phyloP scores from a whole-genome alignment of 352 stramenopile genomes.

The Globisporangium nagaii region DNA sequence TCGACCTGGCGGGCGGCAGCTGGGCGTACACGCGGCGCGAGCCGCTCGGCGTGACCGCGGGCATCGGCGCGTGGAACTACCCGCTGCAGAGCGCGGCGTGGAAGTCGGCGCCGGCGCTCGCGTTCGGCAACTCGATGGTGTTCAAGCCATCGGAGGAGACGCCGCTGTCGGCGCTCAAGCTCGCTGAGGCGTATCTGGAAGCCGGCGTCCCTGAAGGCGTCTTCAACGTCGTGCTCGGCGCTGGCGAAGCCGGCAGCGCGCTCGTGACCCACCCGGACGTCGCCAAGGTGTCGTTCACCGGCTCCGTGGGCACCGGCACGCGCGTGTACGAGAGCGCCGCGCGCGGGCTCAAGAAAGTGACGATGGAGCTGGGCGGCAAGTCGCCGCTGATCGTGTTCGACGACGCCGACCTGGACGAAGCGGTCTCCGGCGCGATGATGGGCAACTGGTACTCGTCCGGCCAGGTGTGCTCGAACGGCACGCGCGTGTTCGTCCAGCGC shows the following conservation, averaged over 20 bases:
- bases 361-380: conserved; percentile 89
- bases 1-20: conserved; percentile 55
- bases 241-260: conserved; percentile 44
- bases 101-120: conserved; percentile 77
- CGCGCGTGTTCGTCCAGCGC: conserved; percentile 85
- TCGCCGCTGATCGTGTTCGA: conserved; percentile 85
- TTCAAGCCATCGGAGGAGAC: conserved; percentile 90
- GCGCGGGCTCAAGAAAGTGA: conserved; percentile 80
- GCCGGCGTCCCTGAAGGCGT: conserved; percentile 67
- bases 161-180: conserved; percentile 59
- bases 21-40: conserved; percentile 78
- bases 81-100: conserved; percentile 72
- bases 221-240: conserved; percentile 77
- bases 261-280: conserved; percentile 49
- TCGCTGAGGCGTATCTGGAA: conserved; percentile 64
- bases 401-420: conserved; percentile 77
- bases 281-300: conserved; percentile 86
- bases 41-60: conserved; percentile 61
- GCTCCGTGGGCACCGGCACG: conserved; percentile 62
- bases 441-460: conserved; percentile 86
- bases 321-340: conserved; percentile 69
- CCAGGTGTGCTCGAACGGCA: conserved; percentile 89
- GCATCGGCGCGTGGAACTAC: conserved; percentile 84
- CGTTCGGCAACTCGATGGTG: conserved; percentile 89
- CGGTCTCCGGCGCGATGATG: conserved; percentile 78